Evolutionary conservation across 352 stramenopile species (phyloP).

Genomic region (Phytophthora vignae): DNA sequence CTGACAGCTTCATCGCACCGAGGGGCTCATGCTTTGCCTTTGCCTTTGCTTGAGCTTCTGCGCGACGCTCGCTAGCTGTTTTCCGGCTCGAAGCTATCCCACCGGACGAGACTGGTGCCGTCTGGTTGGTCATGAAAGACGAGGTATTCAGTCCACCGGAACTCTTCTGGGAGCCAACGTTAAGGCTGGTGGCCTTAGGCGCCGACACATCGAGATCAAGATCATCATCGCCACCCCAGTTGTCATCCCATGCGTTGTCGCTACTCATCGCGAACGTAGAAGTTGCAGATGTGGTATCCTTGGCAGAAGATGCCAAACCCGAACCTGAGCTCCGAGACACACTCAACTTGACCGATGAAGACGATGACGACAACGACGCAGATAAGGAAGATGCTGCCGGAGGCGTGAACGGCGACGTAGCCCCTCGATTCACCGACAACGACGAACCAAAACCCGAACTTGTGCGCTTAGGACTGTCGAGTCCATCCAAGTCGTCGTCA

Average conservation of each 20-base stretch:
- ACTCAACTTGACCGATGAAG: conserved; percentile 62
- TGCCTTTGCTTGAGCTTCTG: conserved; percentile 68
- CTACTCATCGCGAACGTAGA: conserved; percentile 44
- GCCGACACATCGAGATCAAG: conserved; percentile 39
- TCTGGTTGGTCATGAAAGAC: conserved; percentile 24
- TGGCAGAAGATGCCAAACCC: conserved; percentile 7
- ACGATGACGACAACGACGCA: conserved; percentile 48
- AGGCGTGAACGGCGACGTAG: conserved; percentile 36
- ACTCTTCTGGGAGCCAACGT: conserved; percentile 23
- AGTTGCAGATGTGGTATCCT: conserved; percentile 15
- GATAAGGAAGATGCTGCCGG: conserved; percentile 34
- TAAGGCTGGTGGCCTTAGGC: conserved; percentile 30
- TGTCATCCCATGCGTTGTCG: conserved; percentile 70
- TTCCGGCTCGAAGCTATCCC: conserved; percentile 41
- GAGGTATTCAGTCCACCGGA: conserved; percentile 21
- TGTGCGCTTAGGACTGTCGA: conserved; percentile 52
- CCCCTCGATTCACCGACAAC: conserved; percentile 31
- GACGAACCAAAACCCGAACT: conserved; percentile 39
- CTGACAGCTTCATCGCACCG: conserved; percentile 69
- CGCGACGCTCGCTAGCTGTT: conserved; percentile 57
- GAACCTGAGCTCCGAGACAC: conserved; percentile 35
- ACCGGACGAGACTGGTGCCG: conserved; percentile 19
- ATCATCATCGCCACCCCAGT: conserved; percentile 69
- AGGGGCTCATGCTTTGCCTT: conserved; percentile 65
- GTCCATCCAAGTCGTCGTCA: conserved; percentile 62